Percentiles rank a stretch among this genome's conserved stretches.
phyloP scores from a whole-genome alignment of 208 protist genomes.

The Trypanosomatidae sp. region DNA sequence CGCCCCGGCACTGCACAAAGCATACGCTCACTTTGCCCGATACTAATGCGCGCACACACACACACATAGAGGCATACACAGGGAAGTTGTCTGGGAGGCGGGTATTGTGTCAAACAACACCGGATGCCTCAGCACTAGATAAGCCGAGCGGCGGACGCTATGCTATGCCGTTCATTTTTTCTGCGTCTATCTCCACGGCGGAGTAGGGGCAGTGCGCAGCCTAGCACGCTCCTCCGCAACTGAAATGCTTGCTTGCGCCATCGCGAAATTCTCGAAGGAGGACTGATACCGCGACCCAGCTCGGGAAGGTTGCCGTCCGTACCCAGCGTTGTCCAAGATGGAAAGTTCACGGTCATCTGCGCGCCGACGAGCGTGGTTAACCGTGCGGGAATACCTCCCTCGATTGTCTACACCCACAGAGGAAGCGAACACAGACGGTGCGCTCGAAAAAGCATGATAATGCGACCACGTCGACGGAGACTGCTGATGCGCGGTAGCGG shows the following conservation, averaged over 20 bases:
- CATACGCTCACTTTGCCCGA: no score
- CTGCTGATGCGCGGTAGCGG: background rate
- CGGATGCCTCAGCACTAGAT: background rate
- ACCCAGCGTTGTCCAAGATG: background rate
- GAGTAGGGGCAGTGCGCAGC: conserved; percentile 9
- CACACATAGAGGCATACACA: no score
- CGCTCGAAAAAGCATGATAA: background rate
- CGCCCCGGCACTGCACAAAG: no score
- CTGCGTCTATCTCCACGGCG: conserved; percentile 16
- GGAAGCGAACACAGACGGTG: background rate
- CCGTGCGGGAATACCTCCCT: background rate
- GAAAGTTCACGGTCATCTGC: background rate
- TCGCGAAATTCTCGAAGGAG: conserved; percentile 19
- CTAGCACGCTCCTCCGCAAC: conserved; percentile 15
- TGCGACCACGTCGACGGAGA: background rate
- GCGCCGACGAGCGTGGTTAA: background rate
- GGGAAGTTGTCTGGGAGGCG: background rate
- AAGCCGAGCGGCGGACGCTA: background rate
- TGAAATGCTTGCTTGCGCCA: conserved; percentile 12
- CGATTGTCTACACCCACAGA: background rate
- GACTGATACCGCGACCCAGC: conserved; percentile 5
- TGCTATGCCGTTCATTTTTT: background rate
- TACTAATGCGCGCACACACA: no score
- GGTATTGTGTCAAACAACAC: background rate
- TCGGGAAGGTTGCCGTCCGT: background rate